Conservation (phyloP, 176 grass and related monocot genomes). For the Canna indica region DNA sequence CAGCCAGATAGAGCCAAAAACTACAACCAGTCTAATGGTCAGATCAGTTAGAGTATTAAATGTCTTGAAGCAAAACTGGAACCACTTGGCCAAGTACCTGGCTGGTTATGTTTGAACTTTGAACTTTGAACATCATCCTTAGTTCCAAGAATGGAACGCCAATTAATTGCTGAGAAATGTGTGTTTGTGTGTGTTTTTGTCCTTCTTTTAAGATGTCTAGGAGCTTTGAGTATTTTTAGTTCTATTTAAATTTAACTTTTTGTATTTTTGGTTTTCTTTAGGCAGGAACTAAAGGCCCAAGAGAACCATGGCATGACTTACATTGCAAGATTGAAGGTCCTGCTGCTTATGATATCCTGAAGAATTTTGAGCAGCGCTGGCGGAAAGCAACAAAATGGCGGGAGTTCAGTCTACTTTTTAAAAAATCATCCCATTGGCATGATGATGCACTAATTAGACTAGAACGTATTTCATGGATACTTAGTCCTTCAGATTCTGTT, state of each 20-base stretch:
- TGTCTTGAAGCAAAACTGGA: too few relatives aligned
- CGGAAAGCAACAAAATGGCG: conserved; percentile 81
- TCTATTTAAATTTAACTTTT: not conserved
- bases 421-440: conserved; percentile 54
- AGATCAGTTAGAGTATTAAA: too few relatives aligned
- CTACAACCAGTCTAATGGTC: too few relatives aligned
- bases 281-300: conserved; percentile 58
- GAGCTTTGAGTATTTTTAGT: too few relatives aligned
- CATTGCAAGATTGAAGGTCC: conserved; percentile 93
- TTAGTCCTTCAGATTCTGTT: conserved; percentile 57
- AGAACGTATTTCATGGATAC: conserved; percentile 93
- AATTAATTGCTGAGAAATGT: too few relatives aligned
- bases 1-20: too few relatives aligned
- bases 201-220: too few relatives aligned
- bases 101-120: too few relatives aligned
- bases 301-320: conserved; percentile 98
- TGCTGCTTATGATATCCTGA: conserved; percentile 76
- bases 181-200: too few relatives aligned
- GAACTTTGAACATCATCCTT: too few relatives aligned
- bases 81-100: too few relatives aligned
- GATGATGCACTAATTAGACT: conserved; percentile 87
- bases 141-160: too few relatives aligned
- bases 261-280: conserved; percentile 22
- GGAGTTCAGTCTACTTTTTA: conserved; percentile 33
- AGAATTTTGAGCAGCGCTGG: conserved; percentile 93